Evolutionary conservation across 805 yeast species (phyloP), one percentile per base, ranked within the genome.

Genomic region (Saccharomycopsis sp.): DNA sequence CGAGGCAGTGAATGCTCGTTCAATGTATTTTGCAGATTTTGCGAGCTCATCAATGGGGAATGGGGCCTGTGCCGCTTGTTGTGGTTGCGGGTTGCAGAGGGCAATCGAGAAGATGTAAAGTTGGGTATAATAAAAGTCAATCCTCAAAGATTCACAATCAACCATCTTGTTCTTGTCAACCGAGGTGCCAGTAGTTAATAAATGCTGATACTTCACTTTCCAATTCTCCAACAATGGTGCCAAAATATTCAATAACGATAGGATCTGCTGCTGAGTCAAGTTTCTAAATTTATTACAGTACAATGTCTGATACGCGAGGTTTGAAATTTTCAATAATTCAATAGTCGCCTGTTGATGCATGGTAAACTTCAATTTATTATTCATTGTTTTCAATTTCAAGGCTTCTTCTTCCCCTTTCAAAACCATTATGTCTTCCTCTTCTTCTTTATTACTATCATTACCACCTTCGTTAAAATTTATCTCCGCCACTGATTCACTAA

Each of bases 71-170:
- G 44, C 3, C 1, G 52, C 33, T 13, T 45, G 48, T 22, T 51
- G 51, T 11, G 63, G 50, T 56, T 55, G 4, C 57, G 64, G 59
- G 44, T 63, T 77, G 47, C 78, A 67, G 34, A 89, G 65, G 0
- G 96, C 95, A 42, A 88, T 64, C 1, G 96, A 88, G 59, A 79
- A 89, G 23, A 88, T 77, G 59, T 88, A 90, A 27, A 89, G 63
- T 53, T 84, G 84, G 19, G 93, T 80, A 61, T 90, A 89, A 58
- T 85, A 79, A 63, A 75, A 88, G 58, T 89, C 97, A 59, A 88
- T 77, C 33, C 85, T 74, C 44, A 88, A 63, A 2, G 87, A 73
- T 57, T 87, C 95, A 39, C 74, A 64, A 51, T 80, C 88, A 36
- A 87, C 59, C 26, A 54, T 54, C 28, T 59, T 55, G 3, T 64